Base-by-base conservation (phyloP, 2,329 filamentous ascomycete genomes). In the Fusarium sp. region DNA sequence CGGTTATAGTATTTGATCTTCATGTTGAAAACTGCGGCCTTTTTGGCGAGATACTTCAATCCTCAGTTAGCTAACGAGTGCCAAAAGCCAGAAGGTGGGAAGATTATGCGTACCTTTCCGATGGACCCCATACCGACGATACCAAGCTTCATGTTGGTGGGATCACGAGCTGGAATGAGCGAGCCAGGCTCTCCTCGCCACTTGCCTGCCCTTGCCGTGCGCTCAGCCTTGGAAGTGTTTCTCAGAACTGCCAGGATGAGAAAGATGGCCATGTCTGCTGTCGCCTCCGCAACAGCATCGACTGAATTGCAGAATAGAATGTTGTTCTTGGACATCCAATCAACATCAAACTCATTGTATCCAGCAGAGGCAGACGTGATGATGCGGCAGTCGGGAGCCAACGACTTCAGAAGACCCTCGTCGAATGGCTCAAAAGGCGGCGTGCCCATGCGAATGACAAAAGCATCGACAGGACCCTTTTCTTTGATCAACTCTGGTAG, bases 281-380 rank as follows among this genome's bases (percentile, higher is more conserved):
- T 86, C 2, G 87, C 85, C 64, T 90, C 85, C 1, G 87, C 84
- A 12, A 86, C 86, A 1, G 86, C 87, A 70, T 89, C 83, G 5
- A 85, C 81, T 0, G 84, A 83, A 69, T 88, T 89, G 79, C 87
- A 90, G 76, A 90, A 89, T 73, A 82, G 85, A 59, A 89, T 83
- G 26, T 81, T 81, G n/a, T 81, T 73, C n/a, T 70, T 61, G 1
- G 82, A 82, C 79, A 85, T 83, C 80, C 82, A 85, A 11, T 83
- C 75, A 4, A 86, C 81, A 51, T 85, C 82, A 63, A 86, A 85
- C 70, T 85, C 83, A 67, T 86, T 85, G 76, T 81, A 86, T 2
- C 85, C 85, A 0, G 85, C 85, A n/a, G 82, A 83, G 6, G 83
- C 84, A 1, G 85, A 87, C 4, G 80, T 79, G 51, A 87, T 84